Base-by-base conservation (phyloP, 208 protist species). In the Trypanosoma lewisi region DNA sequence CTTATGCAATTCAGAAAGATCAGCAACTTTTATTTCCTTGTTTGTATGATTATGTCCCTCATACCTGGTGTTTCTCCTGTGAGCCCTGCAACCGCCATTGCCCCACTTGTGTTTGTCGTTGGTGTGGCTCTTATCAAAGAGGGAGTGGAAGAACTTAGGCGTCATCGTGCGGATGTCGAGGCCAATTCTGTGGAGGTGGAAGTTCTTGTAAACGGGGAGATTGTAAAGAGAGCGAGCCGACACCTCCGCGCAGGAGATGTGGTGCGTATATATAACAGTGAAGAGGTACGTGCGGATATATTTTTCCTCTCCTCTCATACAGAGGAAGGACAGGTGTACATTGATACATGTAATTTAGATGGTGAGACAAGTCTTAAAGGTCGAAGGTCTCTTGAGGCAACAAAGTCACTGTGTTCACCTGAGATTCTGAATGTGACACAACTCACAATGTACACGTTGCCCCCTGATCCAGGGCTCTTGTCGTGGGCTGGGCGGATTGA, bases 1-100 rank as follows among this genome's bases (percentile, higher is more conserved):
- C 73, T 96, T 11, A 84, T 97, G 52, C 96, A 99, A 73, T 98
- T 98, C 47, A 81, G 41, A 30, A 89, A 91, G 67, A 77, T 89
- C 9, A 95, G 94, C 36, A 98, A 99, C 60, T 51, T 97, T 21
- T 99, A 98, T 73, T 99, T 99, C 72, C 74, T 99, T 16, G 65
- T 98, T 8, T 89, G 85, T 58, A 96, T 94, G 79, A 77, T 97
- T 39, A 82, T 98, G 28, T 73, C 83, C 8, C 68, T 98, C 4
- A 95, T 98, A 39, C 96, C 96, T 9, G 86, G 85, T 33, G 78
- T 98, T 0, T 87, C 91, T 4, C 96, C 96, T 3, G 62, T 98
- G 1, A 89, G 57, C 55, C 96, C 98, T 17, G 76, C 83, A 36
- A 98, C 94, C 1, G 76, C 94, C 6, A 78, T 97, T 28, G 51